Conservation (phyloP, 352 stramenopile species). For the Pythium apleroticum region DNA sequence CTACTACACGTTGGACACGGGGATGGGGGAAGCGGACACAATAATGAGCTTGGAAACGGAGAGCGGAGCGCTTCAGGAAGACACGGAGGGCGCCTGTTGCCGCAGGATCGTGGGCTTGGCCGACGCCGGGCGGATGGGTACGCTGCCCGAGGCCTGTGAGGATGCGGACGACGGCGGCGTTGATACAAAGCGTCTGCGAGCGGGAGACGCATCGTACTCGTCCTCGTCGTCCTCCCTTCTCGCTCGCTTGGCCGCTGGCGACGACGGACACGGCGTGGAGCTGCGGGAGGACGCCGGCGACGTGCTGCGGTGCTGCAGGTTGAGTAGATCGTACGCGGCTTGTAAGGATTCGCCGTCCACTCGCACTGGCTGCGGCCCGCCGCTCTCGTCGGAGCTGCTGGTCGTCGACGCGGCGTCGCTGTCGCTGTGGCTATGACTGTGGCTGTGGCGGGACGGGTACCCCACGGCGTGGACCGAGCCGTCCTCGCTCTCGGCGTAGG, state of each 20-base stretch:
- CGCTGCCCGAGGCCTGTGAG: neutral
- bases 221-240: neutral
- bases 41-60: neutral
- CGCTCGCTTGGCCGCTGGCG: neutral
- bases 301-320: constrained; percentile 36
- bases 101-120: constrained; percentile 26
- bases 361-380: constrained; percentile 34
- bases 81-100: constrained; percentile 18
- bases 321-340: constrained; percentile 67
- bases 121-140: constrained; percentile 1
- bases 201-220: neutral
- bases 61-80: constrained; percentile 5
- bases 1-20: constrained; percentile 1
- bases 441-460: constrained; percentile 11
- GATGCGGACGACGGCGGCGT: neutral
- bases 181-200: neutral
- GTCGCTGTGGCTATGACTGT: constrained; percentile 12
- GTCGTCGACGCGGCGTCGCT: constrained; percentile 23
- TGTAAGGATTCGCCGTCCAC: constrained; percentile 71
- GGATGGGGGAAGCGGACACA: neutral
- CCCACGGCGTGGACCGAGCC: constrained; percentile 15
- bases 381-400: constrained; percentile 16
- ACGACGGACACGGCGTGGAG: constrained; percentile 13
- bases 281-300: constrained; percentile 15
- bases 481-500: constrained; percentile 19